phyloP scores from a whole-genome alignment of 768 basidiomycete species.

The Rhodotorula graminis region DNA sequence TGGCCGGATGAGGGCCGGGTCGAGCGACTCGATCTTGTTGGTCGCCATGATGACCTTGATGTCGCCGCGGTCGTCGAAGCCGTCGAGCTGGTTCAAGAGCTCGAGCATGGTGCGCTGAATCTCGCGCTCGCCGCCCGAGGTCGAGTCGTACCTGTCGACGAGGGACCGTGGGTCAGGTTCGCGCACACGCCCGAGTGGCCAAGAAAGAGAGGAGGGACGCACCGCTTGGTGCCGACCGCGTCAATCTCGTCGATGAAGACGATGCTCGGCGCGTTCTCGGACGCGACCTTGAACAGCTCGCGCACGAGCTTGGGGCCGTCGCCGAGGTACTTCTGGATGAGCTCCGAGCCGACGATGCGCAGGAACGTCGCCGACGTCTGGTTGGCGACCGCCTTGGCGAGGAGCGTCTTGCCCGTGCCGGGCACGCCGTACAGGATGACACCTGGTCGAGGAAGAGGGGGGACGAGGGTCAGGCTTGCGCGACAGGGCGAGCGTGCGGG shows the following conservation, averaged over 20 bases:
- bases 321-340: slow-evolving; percentile 98
- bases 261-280: slow-evolving; percentile 96
- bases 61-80: slow-evolving; percentile 99
- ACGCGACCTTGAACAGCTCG: slow-evolving; percentile 92
- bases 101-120: slow-evolving; percentile 99
- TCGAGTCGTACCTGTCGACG: slow-evolving; percentile 78
- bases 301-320: slow-evolving; percentile 97
- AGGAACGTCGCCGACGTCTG: slow-evolving; percentile 98
- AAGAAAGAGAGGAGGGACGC: slow-evolving; percentile 37
- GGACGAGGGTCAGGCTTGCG: not conserved
- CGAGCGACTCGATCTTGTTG: slow-evolving; percentile 92
- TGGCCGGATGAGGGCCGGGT: slow-evolving; percentile 95
- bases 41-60: slow-evolving; percentile 99
- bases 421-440: slow-evolving; percentile 98
- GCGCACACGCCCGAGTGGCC: not conserved
- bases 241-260: slow-evolving; percentile 99
- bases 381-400: slow-evolving; percentile 96
- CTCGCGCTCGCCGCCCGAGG: slow-evolving; percentile 96
- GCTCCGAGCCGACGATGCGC: slow-evolving; percentile 92
- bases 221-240: slow-evolving; percentile 97
- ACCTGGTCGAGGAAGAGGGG: slow-evolving; percentile 45
- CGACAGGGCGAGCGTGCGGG: too few relatives aligned
- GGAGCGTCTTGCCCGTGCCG: slow-evolving; percentile 94
- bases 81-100: slow-evolving; percentile 94
- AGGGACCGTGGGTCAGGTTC: not conserved